Percentiles rank a stretch among this genome's conserved stretches.
Conservation (phyloP, 768 basidiomycete genomes). For the Rhizopogon vinicolor region DNA sequence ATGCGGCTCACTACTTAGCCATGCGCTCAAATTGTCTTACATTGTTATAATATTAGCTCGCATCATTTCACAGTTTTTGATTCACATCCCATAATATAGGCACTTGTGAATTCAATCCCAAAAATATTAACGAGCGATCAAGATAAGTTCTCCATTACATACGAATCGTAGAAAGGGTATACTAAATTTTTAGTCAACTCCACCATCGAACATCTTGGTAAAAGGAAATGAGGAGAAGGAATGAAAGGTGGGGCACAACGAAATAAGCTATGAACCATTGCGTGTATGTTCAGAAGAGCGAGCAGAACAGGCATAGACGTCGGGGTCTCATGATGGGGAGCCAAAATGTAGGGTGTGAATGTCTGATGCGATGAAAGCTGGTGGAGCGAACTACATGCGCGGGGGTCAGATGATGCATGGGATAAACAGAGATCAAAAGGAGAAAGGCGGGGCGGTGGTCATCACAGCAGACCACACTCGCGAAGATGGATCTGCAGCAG, state of each 20-base stretch:
- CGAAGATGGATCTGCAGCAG: constrained; percentile 81
- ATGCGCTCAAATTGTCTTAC: no score
- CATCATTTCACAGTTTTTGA: background rate
- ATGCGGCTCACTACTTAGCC: no score
- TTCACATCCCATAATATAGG: background rate
- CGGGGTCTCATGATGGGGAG: constrained; percentile 5
- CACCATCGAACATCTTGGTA: background rate
- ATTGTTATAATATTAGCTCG: no score
- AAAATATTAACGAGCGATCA: constrained; percentile 6
- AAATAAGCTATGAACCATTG: constrained; percentile 5
- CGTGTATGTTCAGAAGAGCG: constrained; percentile 1
- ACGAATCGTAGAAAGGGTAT: constrained; percentile 16
- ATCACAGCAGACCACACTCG: constrained; percentile 72
- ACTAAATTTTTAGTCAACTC: constrained; percentile 6
- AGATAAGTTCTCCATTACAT: constrained; percentile 15
- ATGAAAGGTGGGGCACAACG: background rate
- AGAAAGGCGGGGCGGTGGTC: background rate
- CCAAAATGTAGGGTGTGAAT: constrained; percentile 18
- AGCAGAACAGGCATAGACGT: constrained; percentile 3
- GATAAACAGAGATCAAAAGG: constrained; percentile 6
- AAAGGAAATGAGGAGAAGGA: background rate
- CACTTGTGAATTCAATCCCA: background rate
- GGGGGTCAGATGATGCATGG: constrained; percentile 18
- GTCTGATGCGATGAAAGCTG: constrained; percentile 19
- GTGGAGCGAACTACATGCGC: constrained; percentile 20